Base-by-base conservation (phyloP, 352 stramenopile species). In the Phytophthora fragariae region DNA sequence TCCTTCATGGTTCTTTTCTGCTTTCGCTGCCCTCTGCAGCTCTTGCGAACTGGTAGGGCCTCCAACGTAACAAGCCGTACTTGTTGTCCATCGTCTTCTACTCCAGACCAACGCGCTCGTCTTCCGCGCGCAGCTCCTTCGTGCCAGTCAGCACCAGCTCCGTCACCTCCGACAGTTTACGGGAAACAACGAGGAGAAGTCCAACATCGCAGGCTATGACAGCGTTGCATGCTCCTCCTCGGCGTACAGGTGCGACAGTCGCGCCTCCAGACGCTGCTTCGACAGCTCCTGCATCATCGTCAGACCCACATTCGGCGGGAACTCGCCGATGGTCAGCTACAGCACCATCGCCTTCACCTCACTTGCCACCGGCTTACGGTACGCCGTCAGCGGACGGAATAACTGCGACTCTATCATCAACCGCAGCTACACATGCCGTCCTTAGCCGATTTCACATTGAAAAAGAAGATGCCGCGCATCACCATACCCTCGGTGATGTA, bases 221-320 rank as follows among this genome's bases (percentile, higher is more conserved):
- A 97, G 68, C 17, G 77, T 77, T 31, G 77, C 66, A 68, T 97
- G 86, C 80, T 98, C 94, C 35, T 94, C 86, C 35, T 94, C 72
- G 6, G 85, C 92, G 69, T 97, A 99, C 72, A 99, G 88, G 83
- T 99, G 97, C 47, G 91, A 94, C 55, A 99, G 73, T 60, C 98
- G 96, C 31, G 99, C 71, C 70, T 99, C 77, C 67, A 96, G 47
- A 52, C 82, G 92, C 41, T 91, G 67, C 37, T 92, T 90, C n/a
- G 79, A 79, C 41, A 97, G 77, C 61, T 92, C 73, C 56, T 88
- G 75, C 19, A 98, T 83, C 21, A 96, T 98, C 46, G 98, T 95
- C 19, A 99, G 58, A 64, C 97, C 94, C 4, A 99, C 85, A 67
- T 99, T 99, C 11, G 74, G 53, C 37, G 96, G 95, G 44, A 99